Evolutionary conservation across 305 asterid species (phyloP).

Genomic region (Caryopteris hybrid): DNA sequence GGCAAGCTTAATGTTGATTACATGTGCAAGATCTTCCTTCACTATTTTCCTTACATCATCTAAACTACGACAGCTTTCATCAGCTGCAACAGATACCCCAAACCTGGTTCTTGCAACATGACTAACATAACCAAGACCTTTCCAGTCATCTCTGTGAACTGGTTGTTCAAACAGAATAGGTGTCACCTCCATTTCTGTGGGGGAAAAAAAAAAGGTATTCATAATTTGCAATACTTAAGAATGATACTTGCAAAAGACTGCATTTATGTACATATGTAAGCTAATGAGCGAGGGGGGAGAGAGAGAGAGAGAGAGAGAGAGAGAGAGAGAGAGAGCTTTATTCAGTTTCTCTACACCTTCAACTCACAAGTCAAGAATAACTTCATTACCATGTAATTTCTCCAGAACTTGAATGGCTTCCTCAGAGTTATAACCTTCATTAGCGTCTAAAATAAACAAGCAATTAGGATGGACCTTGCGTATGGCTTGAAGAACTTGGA

Average conservation of each 20-base stretch:
- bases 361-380: not conserved
- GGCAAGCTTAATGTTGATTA: slow-evolving; percentile 82
- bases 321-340: not conserved
- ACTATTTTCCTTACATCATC: slow-evolving; percentile 70
- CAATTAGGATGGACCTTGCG: slow-evolving; percentile 76
- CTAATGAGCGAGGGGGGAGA: too few species aligned
- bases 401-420: slow-evolving; percentile 82
- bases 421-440: slow-evolving; percentile 74
- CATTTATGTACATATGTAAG: too few species aligned
- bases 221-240: not conserved
- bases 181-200: slow-evolving; percentile 70
- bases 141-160: slow-evolving; percentile 89
- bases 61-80: slow-evolving; percentile 81
- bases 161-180: slow-evolving; percentile 91
- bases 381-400: slow-evolving; percentile 56
- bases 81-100: slow-evolving; percentile 89
- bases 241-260: not conserved
- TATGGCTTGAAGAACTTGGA: slow-evolving; percentile 81
- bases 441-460: slow-evolving; percentile 79
- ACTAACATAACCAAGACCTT: slow-evolving; percentile 67
- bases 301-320: not conserved
- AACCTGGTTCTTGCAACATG: slow-evolving; percentile 55
- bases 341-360: not conserved
- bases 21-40: slow-evolving; percentile 67
- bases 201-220: not conserved